These are phyloP conservation scores for Colletotrichum destructivum DNA, from an alignment of 2,329 filamentous ascomycete genomes.

Conservation along the genomic window DNA sequence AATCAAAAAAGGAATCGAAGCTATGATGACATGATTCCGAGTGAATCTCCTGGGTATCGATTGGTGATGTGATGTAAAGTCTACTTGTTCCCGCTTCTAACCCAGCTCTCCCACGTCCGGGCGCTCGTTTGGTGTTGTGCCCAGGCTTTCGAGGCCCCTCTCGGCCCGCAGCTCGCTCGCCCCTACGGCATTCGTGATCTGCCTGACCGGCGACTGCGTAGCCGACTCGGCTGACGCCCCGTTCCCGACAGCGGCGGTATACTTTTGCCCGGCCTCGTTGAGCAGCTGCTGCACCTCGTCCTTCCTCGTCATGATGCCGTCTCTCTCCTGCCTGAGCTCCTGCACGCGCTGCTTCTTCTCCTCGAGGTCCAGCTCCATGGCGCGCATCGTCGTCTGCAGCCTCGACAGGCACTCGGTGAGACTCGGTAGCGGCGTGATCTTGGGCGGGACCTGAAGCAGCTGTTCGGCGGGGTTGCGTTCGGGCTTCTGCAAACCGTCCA, in stretches of 20 bases:
- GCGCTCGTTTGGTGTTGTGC: slow-evolving; percentile 58
- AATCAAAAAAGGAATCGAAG: slow-evolving; percentile 39
- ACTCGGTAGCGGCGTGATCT: slow-evolving; percentile 83
- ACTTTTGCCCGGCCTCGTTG: slow-evolving; percentile 82
- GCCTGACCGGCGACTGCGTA: slow-evolving; percentile 41
- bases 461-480: slow-evolving; percentile 56
- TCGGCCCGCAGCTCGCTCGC: slow-evolving; percentile 50
- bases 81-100: slow-evolving; percentile 35
- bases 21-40: slow-evolving; percentile 22
- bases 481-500: slow-evolving; percentile 77
- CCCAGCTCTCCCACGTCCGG: slow-evolving; percentile 48
- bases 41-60: slow-evolving; percentile 45
- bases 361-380: slow-evolving; percentile 75
- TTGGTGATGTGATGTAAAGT: background rate
- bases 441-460: slow-evolving; percentile 74
- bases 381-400: slow-evolving; percentile 72
- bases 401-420: slow-evolving; percentile 77
- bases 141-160: slow-evolving; percentile 64
- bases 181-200: slow-evolving; percentile 34
- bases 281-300: slow-evolving; percentile 85
- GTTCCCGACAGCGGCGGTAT: slow-evolving; percentile 60
- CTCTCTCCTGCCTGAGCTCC: slow-evolving; percentile 77
- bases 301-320: slow-evolving; percentile 78
- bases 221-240: slow-evolving; percentile 23
- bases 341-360: slow-evolving; percentile 75